Evolutionary conservation across 2,329 filamentous ascomycete genomes (phyloP), one percentile per base, ranked within the genome.

Genomic region (Arthroderma sp.): DNA sequence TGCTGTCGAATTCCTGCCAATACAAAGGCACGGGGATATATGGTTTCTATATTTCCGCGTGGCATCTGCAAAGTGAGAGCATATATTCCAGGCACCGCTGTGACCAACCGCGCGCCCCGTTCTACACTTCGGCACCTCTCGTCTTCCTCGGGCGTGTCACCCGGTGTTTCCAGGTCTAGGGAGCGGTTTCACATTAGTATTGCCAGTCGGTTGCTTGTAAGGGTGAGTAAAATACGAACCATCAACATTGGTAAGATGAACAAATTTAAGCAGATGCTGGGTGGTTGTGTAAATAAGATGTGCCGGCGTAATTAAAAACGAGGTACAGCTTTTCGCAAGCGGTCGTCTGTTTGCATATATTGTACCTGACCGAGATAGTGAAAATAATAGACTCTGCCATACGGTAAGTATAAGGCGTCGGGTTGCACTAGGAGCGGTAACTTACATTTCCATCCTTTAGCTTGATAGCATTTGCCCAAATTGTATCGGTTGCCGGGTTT

Each of bases 241-340:
- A 52, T 85, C 71, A 10, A 75, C 69, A 28, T 70, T 66, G 3
- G 77, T 73, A 40, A 96, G 66, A 61, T 98, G 89, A 9, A 95
- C 81, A 62, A 95, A 95, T 62, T 98, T 98, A 50, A 98, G 72
- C 3, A 95, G 71, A 60, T 96, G 88, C 51, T 87, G 87, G 48
- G 81, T 87, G 0, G 91, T 98, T 0, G 91, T 98, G 57, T 89
- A 87, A 47, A 96, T 78, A 9, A 98, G 70, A 67, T 96, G 89
- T 15, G 79, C 77, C 0, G 80, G 71, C 0, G 89, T 94, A 28
- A 88, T 67, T 4, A 87, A 61, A 55, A 94, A 96, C 0, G 91
- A 98, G 0, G 89, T 96, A 62, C 87, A 94, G 54, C 91, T 94
- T 61, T 84, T 86, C 9, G 81, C 77, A 38, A 95, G 67, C 4